These are phyloP conservation scores for Thielaviopsis musarum DNA, from an alignment of 2,329 filamentous ascomycete genomes.

Conservation along the genomic window DNA sequence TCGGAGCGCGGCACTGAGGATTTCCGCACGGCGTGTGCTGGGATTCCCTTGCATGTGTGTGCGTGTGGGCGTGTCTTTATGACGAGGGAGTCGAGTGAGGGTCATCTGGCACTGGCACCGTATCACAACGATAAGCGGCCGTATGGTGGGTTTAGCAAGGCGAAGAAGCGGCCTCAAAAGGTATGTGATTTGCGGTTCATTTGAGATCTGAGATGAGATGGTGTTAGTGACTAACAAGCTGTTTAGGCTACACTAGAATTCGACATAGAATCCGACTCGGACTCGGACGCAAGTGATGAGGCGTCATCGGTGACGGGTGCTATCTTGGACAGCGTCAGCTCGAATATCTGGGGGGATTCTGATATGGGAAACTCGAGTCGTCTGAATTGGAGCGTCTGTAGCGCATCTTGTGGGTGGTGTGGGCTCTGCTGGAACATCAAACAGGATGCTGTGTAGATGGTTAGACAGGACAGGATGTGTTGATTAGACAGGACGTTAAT, in stretches of 20 bases:
- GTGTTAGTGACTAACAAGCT: too few species aligned
- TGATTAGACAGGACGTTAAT: too few species aligned
- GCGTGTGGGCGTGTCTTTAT: neutral
- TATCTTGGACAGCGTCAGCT: neutral
- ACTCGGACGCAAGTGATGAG: neutral
- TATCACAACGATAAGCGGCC: too few species aligned
- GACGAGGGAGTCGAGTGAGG: neutral
- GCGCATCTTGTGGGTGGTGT: neutral
- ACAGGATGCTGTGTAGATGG: neutral
- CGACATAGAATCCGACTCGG: neutral
- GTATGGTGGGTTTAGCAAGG: too few species aligned
- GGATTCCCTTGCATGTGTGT: neutral
- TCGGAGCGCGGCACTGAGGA: neutral
- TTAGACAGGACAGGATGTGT: too few species aligned
- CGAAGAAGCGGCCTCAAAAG: too few species aligned
- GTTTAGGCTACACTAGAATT: too few species aligned
- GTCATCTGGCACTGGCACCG: too few species aligned
- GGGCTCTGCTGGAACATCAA: neutral
- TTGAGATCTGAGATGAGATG: too few species aligned
- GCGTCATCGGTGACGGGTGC: too few species aligned
- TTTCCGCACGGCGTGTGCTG: neutral
- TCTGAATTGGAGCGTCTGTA: neutral
- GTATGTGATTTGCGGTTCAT: too few species aligned
- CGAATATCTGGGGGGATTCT: neutral
- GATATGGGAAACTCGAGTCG: neutral